Percentiles rank a stretch among this genome's conserved stretches.
Conservation (phyloP, 2,329 filamentous ascomycete genomes). For the Chaetomium strumarium region DNA sequence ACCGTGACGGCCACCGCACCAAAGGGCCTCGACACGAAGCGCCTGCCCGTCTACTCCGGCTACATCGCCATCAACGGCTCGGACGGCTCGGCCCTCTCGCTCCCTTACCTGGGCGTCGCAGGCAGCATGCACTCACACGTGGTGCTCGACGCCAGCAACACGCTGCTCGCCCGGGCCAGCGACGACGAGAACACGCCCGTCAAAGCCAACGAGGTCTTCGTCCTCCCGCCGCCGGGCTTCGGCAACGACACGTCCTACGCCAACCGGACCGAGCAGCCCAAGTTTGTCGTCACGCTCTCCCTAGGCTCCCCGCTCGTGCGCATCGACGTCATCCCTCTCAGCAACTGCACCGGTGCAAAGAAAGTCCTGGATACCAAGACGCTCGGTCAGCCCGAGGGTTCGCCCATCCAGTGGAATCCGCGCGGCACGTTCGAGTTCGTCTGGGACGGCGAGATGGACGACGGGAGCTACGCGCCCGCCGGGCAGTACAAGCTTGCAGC, state of each 20-base stretch:
- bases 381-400: constrained; percentile 39
- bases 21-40: constrained; percentile 31
- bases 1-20: constrained; percentile 42
- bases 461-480: constrained; percentile 42
- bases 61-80: constrained; percentile 41
- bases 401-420: constrained; percentile 34
- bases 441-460: constrained; percentile 44
- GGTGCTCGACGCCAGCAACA: constrained; percentile 30
- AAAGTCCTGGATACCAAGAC: constrained; percentile 34
- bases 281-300: constrained; percentile 36
- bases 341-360: constrained; percentile 26
- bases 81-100: constrained; percentile 34
- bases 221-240: constrained; percentile 37
- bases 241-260: constrained; percentile 27
- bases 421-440: constrained; percentile 27
- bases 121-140: constrained; percentile 33
- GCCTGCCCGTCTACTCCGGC: constrained; percentile 43
- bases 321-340: constrained; percentile 40
- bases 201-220: constrained; percentile 34
- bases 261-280: constrained; percentile 32
- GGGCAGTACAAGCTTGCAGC: constrained; percentile 47
- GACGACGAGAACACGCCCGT: constrained; percentile 23
- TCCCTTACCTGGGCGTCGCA: constrained; percentile 37
- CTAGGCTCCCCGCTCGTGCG: constrained; percentile 42
- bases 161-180: constrained; percentile 27